Evolutionary conservation across 225 moss, liverwort and hornwort species (phyloP), one percentile per base, ranked within the genome.

Genomic region (Rhytidiadelphus loreus): DNA sequence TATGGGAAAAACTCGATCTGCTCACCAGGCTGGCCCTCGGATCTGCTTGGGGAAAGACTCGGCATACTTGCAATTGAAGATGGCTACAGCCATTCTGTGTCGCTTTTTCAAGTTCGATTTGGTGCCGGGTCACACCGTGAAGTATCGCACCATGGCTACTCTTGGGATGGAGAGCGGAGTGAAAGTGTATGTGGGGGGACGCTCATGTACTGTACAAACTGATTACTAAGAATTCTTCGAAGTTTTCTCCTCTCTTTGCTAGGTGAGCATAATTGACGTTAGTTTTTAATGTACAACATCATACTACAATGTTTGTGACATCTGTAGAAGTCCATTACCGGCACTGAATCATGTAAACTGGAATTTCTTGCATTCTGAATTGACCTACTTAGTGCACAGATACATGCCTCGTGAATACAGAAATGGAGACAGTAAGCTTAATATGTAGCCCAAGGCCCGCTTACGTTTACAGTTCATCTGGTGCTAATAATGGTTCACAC

Each of bases 11-110:
- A 44, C 32, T 81, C 60, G 60, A 60, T 61, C 43, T 81, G 81
- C 46, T 65, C 57, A 43, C 12, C 93, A 98, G 98, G 97, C 91
- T 46, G 98, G 98, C 21, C 94, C 92, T 13, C 94, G 97, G 65
- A 98, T 92, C 72, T 97, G 98, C 86, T 84, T 98, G 50, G 98
- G 98, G 16, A 96, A 95, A 90, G 98, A 98, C 85, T 96, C 98
- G 28, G 96, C 98, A 1, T 97, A 96, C 89, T 88, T 97, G 89
- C 98, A 98, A 75, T 88, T 98, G 95, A 98, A 97, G 89, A 93
- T 96, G 86, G 93, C 89, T 11, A 90, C 93, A 11, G 95, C 95
- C 62, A 83, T 93, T 33, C 74, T 98, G 77, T 94, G 92, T 71
- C 92, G 98, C 24, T 98, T 95, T 90, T 97, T 98, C 85, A 90